Evolutionary conservation across 805 yeast species (phyloP).

Genomic region (Sungouiella thailandica): DNA sequence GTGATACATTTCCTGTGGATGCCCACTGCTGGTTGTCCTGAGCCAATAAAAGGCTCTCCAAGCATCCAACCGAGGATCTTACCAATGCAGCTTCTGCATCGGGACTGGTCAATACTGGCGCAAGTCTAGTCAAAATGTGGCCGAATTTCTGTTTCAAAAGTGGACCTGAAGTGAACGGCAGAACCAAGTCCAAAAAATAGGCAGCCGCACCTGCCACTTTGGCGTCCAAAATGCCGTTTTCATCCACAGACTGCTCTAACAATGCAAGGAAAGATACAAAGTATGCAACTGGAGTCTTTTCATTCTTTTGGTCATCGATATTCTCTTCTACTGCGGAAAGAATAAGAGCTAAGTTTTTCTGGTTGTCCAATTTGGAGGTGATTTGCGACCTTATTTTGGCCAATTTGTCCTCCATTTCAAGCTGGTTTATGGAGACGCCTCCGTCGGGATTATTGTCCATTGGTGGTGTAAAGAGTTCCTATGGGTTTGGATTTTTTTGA

Average conservation of each 20-base stretch:
- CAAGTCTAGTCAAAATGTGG: slow-evolving; percentile 72
- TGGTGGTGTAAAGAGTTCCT: too few species aligned
- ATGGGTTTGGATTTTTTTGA: slow-evolving; percentile 5
- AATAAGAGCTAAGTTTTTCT: slow-evolving; percentile 77
- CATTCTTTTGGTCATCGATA: slow-evolving; percentile 59
- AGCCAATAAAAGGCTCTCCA: slow-evolving; percentile 72
- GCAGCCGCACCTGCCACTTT: slow-evolving; percentile 70
- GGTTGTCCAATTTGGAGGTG: slow-evolving; percentile 79
- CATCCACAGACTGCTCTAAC: slow-evolving; percentile 62
- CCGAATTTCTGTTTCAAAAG: slow-evolving; percentile 71
- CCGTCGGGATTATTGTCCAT: slow-evolving; percentile 36
- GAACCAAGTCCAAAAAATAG: slow-evolving; percentile 74
- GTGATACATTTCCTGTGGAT: slow-evolving; percentile 54
- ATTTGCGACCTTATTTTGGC: slow-evolving; percentile 66
- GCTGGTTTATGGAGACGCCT: slow-evolving; percentile 25
- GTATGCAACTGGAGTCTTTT: slow-evolving; percentile 70
- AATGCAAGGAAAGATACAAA: slow-evolving; percentile 79
- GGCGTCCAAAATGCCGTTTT: slow-evolving; percentile 50
- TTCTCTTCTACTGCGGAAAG: slow-evolving; percentile 89
- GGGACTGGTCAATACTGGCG: slow-evolving; percentile 69
- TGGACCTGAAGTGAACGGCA: slow-evolving; percentile 66
- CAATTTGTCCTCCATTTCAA: slow-evolving; percentile 60
- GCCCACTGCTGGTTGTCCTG: slow-evolving; percentile 81
- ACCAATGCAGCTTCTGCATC: slow-evolving; percentile 76
- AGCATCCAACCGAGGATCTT: slow-evolving; percentile 78